These are phyloP conservation scores for Podochytrium sp. DNA, from an alignment of 192 early-diverging fungal species.

Conservation along the genomic window DNA sequence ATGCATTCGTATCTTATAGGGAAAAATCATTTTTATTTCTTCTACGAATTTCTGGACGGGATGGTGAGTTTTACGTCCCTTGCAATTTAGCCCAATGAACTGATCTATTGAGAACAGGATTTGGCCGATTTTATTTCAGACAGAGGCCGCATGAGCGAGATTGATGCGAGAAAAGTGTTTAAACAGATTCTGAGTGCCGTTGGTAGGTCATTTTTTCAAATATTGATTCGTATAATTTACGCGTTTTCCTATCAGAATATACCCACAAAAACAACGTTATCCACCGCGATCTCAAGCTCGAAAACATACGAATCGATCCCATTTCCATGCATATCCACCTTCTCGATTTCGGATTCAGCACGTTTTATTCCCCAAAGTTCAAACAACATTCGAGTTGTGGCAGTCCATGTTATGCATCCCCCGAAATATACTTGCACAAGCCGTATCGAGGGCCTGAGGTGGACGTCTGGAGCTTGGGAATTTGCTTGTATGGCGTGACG, in stretches of 20 bases:
- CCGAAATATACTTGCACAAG: constrained; percentile 35
- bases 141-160: constrained; percentile 32
- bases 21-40: constrained; percentile 51
- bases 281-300: constrained; percentile 51
- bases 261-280: constrained; percentile 41
- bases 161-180: constrained; percentile 26
- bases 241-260: constrained; percentile 21
- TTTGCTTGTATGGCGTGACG: constrained; percentile 43
- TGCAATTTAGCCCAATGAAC: neutral
- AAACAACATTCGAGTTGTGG: constrained; percentile 44
- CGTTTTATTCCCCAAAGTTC: constrained; percentile 33
- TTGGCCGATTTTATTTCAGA: constrained; percentile 43
- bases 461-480: constrained; percentile 43
- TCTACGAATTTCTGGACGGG: constrained; percentile 45
- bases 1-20: constrained; percentile 39
- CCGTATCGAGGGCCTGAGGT: constrained; percentile 33
- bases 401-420: constrained; percentile 47
- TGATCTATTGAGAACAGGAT: constrained; percentile 21
- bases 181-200: constrained; percentile 39
- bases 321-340: constrained; percentile 22
- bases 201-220: constrained; percentile 5
- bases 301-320: constrained; percentile 42
- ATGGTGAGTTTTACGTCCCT: constrained; percentile 15
- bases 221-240: neutral
- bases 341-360: constrained; percentile 48